phyloP scores from a whole-genome alignment of 2,329 filamentous ascomycete species.

The Diplodia sapinea region DNA sequence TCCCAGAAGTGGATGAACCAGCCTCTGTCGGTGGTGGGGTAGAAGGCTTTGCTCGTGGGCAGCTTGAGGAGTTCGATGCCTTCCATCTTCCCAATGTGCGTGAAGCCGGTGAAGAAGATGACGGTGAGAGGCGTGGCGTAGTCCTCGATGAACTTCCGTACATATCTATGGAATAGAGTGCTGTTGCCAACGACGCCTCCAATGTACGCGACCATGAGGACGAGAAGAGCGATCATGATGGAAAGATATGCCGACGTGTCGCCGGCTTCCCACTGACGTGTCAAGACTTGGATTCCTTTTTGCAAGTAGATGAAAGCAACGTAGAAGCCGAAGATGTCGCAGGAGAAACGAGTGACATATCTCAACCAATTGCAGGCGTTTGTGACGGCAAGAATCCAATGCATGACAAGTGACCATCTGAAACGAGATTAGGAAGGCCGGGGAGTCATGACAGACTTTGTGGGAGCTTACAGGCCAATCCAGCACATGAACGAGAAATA shows the following conservation, averaged over 20 bases:
- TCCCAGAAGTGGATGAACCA: conserved; percentile 89
- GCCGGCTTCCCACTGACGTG: conserved; percentile 69
- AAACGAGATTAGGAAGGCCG: background rate
- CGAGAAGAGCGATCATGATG: conserved; percentile 75
- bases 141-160: conserved; percentile 85
- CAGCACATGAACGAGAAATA: conserved; percentile 92
- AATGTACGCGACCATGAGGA: conserved; percentile 76
- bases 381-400: conserved; percentile 80
- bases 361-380: conserved; percentile 89
- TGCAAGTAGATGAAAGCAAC: conserved; percentile 91
- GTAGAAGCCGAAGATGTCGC: conserved; percentile 93
- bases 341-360: conserved; percentile 89
- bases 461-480: conserved; percentile 63
- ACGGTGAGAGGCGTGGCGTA: conserved; percentile 74
- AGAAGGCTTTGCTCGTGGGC: conserved; percentile 78
- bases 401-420: conserved; percentile 82
- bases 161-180: conserved; percentile 73
- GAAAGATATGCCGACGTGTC: conserved; percentile 76
- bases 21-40: conserved; percentile 71
- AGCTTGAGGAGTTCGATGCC: conserved; percentile 71
- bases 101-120: conserved; percentile 88
- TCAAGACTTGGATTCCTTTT: conserved; percentile 86
- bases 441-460: background rate
- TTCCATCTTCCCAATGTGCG: conserved; percentile 84
- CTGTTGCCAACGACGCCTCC: conserved; percentile 70